A percentile compares a stretch with the other conserved stretches of the same genome.
Evolutionary conservation across 176 grass and related monocot species (phyloP).

Genomic region (Canna indica): DNA sequence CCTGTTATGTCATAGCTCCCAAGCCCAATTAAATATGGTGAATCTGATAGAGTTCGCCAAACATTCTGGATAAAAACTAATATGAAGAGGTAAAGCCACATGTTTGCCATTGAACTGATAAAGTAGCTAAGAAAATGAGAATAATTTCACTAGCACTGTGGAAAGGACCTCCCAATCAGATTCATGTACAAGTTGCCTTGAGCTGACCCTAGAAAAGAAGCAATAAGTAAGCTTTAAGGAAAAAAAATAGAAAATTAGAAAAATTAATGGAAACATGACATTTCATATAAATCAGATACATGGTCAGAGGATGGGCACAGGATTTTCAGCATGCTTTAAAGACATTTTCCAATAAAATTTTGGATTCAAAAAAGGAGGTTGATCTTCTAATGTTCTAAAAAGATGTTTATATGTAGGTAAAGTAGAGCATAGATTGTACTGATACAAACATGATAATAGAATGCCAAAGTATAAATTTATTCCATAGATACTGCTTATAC

Average conservation of each 20-base stretch:
- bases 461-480: background rate
- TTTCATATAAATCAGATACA: background rate
- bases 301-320: background rate
- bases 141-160: background rate
- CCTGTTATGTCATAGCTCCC: conserved; percentile 96
- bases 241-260: background rate
- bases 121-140: background rate
- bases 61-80: conserved; percentile 35
- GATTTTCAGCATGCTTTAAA: background rate
- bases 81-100: conserved; percentile 42
- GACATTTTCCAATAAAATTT: background rate
- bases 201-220: background rate
- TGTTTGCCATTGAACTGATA: conserved; percentile 15
- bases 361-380: background rate
- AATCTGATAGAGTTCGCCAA: conserved; percentile 36
- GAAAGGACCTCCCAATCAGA: background rate
- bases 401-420: background rate
- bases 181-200: background rate
- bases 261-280: no score
- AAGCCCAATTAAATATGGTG: conserved; percentile 72
- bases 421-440: background rate
- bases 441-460: background rate
- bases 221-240: background rate
- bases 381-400: background rate
- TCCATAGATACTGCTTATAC: background rate